Evolutionary conservation across 1,139 yeast species (phyloP), one percentile per base, ranked within the genome.

Genomic region (Zygoascus meyerae): DNA sequence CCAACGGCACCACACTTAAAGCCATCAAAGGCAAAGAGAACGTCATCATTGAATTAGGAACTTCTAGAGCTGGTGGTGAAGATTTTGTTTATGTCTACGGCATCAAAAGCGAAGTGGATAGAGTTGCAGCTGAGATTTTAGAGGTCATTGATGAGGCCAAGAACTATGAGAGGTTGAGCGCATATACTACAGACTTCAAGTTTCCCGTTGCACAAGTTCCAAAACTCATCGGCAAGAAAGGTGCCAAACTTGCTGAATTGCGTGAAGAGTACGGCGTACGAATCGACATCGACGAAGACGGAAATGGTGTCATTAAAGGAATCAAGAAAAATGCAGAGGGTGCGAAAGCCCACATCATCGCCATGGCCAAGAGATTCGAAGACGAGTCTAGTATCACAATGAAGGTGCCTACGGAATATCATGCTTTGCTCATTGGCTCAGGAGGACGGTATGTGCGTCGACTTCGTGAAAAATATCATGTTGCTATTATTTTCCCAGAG

Each of bases 211-310:
- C 74, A 48, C 77, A 79, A 42, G 72, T 90, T 51, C 77, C 94
- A 37, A 81, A 95, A 66, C 74, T 94, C 48, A 87, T 94, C 65
- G 99, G 98, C 56, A 85, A 83, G 64, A 86, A 79, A 52, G 98
- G 98, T 49, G 70, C 86, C 38, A 79, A 81, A 62, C 69, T 92
- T 63, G 77, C 78, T 57, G 70, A 78, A 46, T 67, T 87, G 55
- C 77, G 83, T 56, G 87, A 85, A n/a, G 85, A 86, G 62, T 87
- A 74, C 59, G 90, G 83, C 42, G 89, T 86, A 53, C 77, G 75
- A 57, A 76, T 94, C 54, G 95, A 89, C 59, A 82, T 89, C 45
- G 72, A 70, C 39, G 78, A 75, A 43, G 73, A 74, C 51, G 79
- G 83, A 14, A 73, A 73, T 31, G 75, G 92, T 40, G 66, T 70